Evolutionary conservation across 169 alveolate species (phyloP).

Genomic region (Perkinsus chesapeaki): DNA sequence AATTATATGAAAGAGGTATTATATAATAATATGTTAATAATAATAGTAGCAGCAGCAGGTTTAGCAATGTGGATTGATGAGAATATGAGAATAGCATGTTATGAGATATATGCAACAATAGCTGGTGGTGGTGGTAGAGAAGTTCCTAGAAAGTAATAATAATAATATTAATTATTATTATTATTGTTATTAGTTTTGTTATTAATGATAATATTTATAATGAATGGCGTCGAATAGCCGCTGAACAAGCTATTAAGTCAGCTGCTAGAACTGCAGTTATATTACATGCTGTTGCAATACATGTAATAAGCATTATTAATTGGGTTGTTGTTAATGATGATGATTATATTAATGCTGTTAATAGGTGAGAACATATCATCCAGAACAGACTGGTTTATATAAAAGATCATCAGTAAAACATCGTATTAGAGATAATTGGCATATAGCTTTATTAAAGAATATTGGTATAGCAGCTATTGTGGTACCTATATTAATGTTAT

Average conservation of each 20-base stretch:
- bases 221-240: background rate
- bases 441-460: background rate
- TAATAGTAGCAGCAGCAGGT: background rate
- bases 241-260: background rate
- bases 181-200: background rate
- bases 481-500: background rate
- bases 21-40: background rate
- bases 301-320: background rate
- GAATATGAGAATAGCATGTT: background rate
- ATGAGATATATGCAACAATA: background rate
- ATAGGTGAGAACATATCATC: background rate
- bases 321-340: background rate
- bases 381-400: background rate
- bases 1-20: background rate
- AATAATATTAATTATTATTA: background rate
- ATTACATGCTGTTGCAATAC: background rate
- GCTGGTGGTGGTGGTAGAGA: conserved; percentile 1
- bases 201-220: background rate
- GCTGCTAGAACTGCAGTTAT: background rate
- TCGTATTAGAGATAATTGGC: background rate
- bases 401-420: background rate
- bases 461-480: background rate
- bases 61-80: background rate
- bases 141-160: background rate
- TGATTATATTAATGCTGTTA: too few species aligned